These are phyloP conservation scores for Ophiostoma pallidulum DNA, from an alignment of 2,329 filamentous ascomycete genomes.

Conservation along the genomic window DNA sequence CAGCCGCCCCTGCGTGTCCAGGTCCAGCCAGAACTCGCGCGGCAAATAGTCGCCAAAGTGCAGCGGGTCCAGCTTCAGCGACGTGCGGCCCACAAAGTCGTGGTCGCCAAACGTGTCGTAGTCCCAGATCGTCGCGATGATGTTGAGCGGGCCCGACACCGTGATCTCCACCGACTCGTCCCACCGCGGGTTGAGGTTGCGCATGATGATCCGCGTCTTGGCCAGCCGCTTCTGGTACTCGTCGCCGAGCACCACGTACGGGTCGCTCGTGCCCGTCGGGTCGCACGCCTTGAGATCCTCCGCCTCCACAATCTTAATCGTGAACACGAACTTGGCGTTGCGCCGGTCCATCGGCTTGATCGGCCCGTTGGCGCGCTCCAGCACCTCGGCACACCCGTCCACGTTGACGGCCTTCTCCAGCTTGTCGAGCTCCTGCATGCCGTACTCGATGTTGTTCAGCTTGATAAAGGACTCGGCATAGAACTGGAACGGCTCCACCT, in stretches of 20 bases:
- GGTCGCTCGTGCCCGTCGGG: constrained; percentile 86
- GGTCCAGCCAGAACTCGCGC: constrained; percentile 92
- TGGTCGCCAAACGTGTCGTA: constrained; percentile 96
- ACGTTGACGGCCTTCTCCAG: constrained; percentile 85
- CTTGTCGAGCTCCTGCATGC: constrained; percentile 83
- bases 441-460: constrained; percentile 94
- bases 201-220: constrained; percentile 87
- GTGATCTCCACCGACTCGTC: constrained; percentile 96
- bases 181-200: constrained; percentile 88
- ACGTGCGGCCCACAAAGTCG: constrained; percentile 94
- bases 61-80: constrained; percentile 91
- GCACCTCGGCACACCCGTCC: constrained; percentile 75
- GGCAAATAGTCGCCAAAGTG: constrained; percentile 96
- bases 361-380: constrained; percentile 65
- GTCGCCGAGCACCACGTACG: constrained; percentile 92
- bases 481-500: constrained; percentile 94
- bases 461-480: constrained; percentile 86
- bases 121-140: constrained; percentile 97
- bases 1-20: constrained; percentile 88
- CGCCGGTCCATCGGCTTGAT: constrained; percentile 53
- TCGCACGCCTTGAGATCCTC: constrained; percentile 98
- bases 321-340: constrained; percentile 89
- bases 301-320: constrained; percentile 95
- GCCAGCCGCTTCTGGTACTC: constrained; percentile 95
- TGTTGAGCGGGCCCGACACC: constrained; percentile 80